Evolutionary conservation across 768 basidiomycete species (phyloP), one percentile per base, ranked within the genome.

Genomic region (Pisolithus tinctorius): DNA sequence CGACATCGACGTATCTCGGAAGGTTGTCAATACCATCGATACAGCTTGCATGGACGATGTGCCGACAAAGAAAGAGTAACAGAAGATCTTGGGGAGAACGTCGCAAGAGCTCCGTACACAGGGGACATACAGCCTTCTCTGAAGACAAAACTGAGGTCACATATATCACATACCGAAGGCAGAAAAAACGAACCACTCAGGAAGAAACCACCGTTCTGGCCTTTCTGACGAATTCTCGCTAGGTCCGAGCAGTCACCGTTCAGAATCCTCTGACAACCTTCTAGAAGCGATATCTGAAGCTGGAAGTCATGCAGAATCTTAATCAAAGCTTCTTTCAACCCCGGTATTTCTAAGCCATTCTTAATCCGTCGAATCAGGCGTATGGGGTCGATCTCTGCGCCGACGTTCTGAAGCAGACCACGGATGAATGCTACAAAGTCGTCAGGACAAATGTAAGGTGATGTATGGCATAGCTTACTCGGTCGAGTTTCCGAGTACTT

Each of bases 261-360:
- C 51, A 98, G 66, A 47, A 98, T 91, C 4, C 80, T 80, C 68
- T 90, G 86, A 62, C 93, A 96, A 1, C 95, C 95, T 57, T 96
- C 93, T 45, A 98, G 72, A 9, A 99, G 69, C 8, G 92, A 94
- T 25, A 92, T 88, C 67, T 95, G 95, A 6, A 98, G 72, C 62
- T 97, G 92, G 63, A 94, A 96, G 62, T 96, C 94, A 56, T 95
- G 93, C 46, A 99, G 70, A 49, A 99, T 97, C 78, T 96, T 98
- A 72, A 98, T 90, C 31, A 98, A 70, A 4, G 95, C 93, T 46
- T 86, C 84, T 64, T 96, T 94, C 52, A 99, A 75, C 1, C 95
- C 95, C 0, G 93, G 93, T 43, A 99, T 97, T 68, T 98, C 93
- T 3, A 98, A 75, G 2, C 96, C 94, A 58, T 98, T 93, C 71